Evolutionary conservation across 306 rosid species (phyloP).

Genomic region (Oxytropis ochrocephala): DNA sequence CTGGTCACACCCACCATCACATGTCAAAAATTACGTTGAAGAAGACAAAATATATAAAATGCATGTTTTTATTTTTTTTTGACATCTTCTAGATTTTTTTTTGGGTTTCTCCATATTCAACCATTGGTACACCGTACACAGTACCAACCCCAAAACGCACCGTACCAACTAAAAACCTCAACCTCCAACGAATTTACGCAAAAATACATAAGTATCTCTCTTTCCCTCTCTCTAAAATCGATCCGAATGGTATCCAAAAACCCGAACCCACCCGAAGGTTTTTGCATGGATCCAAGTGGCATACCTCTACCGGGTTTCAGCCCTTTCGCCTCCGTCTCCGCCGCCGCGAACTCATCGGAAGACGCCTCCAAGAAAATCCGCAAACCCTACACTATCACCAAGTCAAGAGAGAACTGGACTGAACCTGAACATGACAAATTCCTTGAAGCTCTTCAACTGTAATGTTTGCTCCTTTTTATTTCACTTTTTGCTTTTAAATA

Average conservation of each 20-base stretch:
- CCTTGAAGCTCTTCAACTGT: slow-evolving; percentile 96
- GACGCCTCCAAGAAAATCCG: slow-evolving; percentile 73
- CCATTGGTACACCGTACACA: too few species aligned
- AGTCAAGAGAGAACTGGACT: slow-evolving; percentile 98
- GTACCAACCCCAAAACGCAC: too few species aligned
- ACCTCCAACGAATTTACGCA: too few species aligned
- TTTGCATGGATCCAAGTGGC: slow-evolving; percentile 54
- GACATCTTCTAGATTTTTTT: too few species aligned
- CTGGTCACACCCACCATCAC: too few species aligned
- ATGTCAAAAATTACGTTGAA: too few species aligned
- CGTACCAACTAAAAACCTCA: too few species aligned
- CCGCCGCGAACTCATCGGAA: slow-evolving; percentile 32
- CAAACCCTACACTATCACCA: slow-evolving; percentile 89
- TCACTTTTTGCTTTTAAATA: not conserved
- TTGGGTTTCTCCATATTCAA: too few species aligned
- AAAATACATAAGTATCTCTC: too few species aligned
- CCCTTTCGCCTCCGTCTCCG: slow-evolving; percentile 32
- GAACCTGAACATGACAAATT: slow-evolving; percentile 98
- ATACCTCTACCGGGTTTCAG: slow-evolving; percentile 57
- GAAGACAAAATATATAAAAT: too few species aligned
- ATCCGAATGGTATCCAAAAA: slow-evolving; percentile 54
- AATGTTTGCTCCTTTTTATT: too few species aligned
- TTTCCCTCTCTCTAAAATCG: not conserved
- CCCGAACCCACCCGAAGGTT: slow-evolving; percentile 58
- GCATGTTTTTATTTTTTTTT: too few species aligned